Percentiles rank a stretch among this genome's conserved stretches.
Conservation (phyloP, 2,329 filamentous ascomycete genomes). For the Fusarium guadeloupense region DNA sequence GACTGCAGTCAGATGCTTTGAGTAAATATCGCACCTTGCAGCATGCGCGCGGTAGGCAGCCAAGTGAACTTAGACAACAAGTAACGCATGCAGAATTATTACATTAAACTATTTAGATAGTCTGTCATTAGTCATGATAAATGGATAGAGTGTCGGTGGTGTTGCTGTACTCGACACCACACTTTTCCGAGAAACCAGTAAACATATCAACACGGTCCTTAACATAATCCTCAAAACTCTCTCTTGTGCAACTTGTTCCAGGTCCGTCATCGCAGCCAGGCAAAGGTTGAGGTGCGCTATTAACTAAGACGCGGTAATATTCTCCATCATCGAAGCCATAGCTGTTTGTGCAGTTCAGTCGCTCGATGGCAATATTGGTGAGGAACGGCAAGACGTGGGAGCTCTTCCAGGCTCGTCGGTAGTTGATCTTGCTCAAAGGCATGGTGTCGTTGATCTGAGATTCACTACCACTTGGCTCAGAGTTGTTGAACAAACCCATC, state of each 20-base stretch:
- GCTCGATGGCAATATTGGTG: conserved; percentile 72
- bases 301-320: conserved; percentile 38
- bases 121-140: conserved; percentile 20
- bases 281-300: conserved; percentile 36
- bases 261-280: conserved; percentile 32
- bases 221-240: conserved; percentile 32
- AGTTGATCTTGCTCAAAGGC: conserved; percentile 70
- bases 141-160: conserved; percentile 37
- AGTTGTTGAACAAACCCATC: conserved; percentile 76
- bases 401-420: conserved; percentile 69
- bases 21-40: neutral
- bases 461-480: conserved; percentile 58
- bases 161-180: conserved; percentile 38
- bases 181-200: conserved; percentile 35
- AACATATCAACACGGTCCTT: conserved; percentile 28
- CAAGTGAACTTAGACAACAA: no score
- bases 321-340: conserved; percentile 55
- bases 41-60: no score
- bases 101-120: neutral
- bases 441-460: conserved; percentile 68
- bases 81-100: neutral
- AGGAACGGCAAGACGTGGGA: conserved; percentile 72
- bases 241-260: conserved; percentile 32
- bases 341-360: conserved; percentile 66
- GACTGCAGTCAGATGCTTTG: neutral